Conservation (phyloP, 306 rosid genomes). For the Acacia crassicarpa region DNA sequence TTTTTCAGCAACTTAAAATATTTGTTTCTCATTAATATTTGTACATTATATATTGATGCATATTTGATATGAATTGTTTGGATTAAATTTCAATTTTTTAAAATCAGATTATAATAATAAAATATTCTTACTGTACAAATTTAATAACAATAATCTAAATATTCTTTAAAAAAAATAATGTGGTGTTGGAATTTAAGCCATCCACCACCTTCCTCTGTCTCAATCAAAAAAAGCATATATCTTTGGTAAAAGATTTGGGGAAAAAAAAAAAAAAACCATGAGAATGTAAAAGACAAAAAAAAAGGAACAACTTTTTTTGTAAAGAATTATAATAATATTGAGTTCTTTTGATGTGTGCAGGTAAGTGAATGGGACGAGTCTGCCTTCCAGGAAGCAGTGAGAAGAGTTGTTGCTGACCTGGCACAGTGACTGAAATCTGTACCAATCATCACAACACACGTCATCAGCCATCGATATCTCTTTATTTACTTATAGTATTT, state of each 20-base stretch:
- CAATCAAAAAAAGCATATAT: neutral
- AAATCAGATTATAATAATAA: neutral
- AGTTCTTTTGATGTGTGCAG: slow-evolving; percentile 32
- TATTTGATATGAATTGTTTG: neutral
- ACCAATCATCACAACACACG: slow-evolving; percentile 15
- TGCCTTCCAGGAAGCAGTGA: slow-evolving; percentile 88
- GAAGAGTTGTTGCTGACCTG: slow-evolving; percentile 67
- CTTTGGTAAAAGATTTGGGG: neutral
- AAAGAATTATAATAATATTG: slow-evolving; percentile 3
- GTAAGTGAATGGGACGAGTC: slow-evolving; percentile 80
- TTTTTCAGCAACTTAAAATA: too few relatives aligned
- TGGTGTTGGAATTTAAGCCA: neutral
- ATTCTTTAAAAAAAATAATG: neutral
- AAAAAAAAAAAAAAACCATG: neutral
- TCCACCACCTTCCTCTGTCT: neutral
- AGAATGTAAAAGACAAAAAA: neutral
- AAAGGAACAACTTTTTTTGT: neutral
- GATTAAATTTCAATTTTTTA: too few relatives aligned
- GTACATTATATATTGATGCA: too few relatives aligned
- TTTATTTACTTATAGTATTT: too few relatives aligned
- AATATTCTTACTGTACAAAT: neutral
- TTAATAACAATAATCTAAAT: neutral
- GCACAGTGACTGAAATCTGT: slow-evolving; percentile 28
- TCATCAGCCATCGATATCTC: neutral
- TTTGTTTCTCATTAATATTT: too few relatives aligned